phyloP scores from a whole-genome alignment of 2,329 filamentous ascomycete genomes.

The Calonectria fujianensis region DNA sequence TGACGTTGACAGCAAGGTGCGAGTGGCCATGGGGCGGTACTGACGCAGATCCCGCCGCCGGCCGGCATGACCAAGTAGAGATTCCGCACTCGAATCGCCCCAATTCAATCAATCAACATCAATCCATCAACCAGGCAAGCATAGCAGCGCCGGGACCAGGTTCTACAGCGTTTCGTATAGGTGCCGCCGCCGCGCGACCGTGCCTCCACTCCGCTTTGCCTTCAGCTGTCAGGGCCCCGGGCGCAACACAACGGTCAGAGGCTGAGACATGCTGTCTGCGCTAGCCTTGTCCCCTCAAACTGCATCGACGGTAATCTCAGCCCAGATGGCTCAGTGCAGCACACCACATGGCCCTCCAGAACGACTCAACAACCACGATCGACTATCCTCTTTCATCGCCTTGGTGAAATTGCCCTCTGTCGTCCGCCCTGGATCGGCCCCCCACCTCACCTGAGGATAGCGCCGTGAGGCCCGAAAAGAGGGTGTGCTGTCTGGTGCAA shows the following conservation, averaged over 20 bases:
- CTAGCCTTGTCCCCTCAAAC: slow-evolving; percentile 52
- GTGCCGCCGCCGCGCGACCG: slow-evolving; percentile 26
- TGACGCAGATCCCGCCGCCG: slow-evolving; percentile 39
- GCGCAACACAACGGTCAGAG: slow-evolving; percentile 52
- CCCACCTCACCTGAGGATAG: slow-evolving; percentile 53
- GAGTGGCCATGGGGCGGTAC: slow-evolving; percentile 34
- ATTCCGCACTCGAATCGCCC: slow-evolving; percentile 19
- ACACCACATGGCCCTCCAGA: slow-evolving; percentile 41
- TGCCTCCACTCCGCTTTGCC: slow-evolving; percentile 40
- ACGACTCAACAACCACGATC: slow-evolving; percentile 29
- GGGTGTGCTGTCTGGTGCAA: slow-evolving; percentile 41
- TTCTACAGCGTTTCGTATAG: slow-evolving; percentile 42
- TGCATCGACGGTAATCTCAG: slow-evolving; percentile 55
- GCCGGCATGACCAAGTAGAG: slow-evolving; percentile 34
- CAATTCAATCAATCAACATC: neutral
- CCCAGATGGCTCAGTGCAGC: slow-evolving; percentile 48
- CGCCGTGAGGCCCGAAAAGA: slow-evolving; percentile 41
- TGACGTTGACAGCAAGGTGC: slow-evolving; percentile 28
- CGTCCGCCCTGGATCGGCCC: slow-evolving; percentile 39
- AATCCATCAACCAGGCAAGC: slow-evolving; percentile 8
- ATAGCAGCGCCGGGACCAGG: slow-evolving; percentile 38
- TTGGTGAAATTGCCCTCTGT: slow-evolving; percentile 49
- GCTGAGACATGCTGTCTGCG: slow-evolving; percentile 52
- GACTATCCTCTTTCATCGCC: slow-evolving; percentile 35
- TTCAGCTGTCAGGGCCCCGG: slow-evolving; percentile 44